These are phyloP conservation scores for Pyropia yezoensis DNA, from an alignment of 23 red algal species.

Conservation along the genomic window DNA sequence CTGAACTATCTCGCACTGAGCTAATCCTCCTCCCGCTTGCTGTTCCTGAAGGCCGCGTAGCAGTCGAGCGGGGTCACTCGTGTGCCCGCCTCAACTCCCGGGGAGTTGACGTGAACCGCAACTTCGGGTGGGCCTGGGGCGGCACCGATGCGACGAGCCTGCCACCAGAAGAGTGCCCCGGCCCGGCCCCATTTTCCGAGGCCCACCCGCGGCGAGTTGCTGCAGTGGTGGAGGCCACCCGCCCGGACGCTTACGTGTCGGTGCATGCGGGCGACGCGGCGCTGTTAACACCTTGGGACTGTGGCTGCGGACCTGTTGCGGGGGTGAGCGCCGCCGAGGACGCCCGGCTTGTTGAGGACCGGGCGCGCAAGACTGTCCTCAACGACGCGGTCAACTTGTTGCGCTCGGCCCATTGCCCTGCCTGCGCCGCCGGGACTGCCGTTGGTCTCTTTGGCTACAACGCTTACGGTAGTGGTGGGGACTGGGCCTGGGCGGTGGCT, in stretches of 20 bases:
- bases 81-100: slow-evolving; percentile 33
- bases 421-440: slow-evolving; percentile 28
- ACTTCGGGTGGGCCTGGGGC: slow-evolving; percentile 47
- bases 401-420: slow-evolving; percentile 17
- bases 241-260: slow-evolving; percentile 31
- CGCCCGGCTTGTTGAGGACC: no score
- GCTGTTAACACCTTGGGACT: slow-evolving; percentile 48
- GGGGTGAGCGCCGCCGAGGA: not conserved
- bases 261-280: slow-evolving; percentile 51
- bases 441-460: slow-evolving; percentile 37
- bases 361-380: not conserved
- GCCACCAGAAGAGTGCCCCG: slow-evolving; percentile 32
- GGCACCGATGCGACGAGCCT: slow-evolving; percentile 3
- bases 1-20: not conserved
- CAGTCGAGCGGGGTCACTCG: slow-evolving; percentile 17
- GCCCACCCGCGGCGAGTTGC: slow-evolving; percentile 34
- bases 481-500: slow-evolving; percentile 12
- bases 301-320: slow-evolving; percentile 2
- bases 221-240: slow-evolving; percentile 10
- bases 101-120: slow-evolving; percentile 60
- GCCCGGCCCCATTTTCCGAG: slow-evolving; percentile 29
- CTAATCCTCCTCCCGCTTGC: slow-evolving; percentile 43
- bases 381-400: slow-evolving; percentile 1
- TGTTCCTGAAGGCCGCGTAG: slow-evolving; percentile 3
- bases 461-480: slow-evolving; percentile 51